A percentile compares a stretch with the other conserved stretches of the same genome.
Evolutionary conservation across 2,329 filamentous ascomycete species (phyloP).

Genomic region (Diaporthe nobilis): DNA sequence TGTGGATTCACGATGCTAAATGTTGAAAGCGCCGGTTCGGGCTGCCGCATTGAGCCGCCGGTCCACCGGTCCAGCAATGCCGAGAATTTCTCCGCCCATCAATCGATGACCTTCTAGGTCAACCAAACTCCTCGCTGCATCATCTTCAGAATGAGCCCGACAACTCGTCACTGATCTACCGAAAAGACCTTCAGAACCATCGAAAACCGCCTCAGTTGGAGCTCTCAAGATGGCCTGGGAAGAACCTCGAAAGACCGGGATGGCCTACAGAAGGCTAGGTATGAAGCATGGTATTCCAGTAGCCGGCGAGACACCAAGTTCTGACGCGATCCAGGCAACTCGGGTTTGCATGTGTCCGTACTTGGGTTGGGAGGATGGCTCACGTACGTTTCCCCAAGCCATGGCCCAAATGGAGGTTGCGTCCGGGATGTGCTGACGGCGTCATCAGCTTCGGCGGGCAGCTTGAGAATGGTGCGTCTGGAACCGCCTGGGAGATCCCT

Average conservation of each 20-base stretch:
- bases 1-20: slow-evolving; percentile 12
- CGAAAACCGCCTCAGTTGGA: background rate
- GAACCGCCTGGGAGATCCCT: background rate
- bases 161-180: background rate
- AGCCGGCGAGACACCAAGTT: background rate
- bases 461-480: slow-evolving; percentile 48
- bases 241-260: slow-evolving; percentile 61
- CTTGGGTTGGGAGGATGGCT: slow-evolving; percentile 81
- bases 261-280: slow-evolving; percentile 57
- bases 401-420: background rate
- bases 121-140: background rate
- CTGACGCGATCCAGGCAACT: slow-evolving; percentile 49
- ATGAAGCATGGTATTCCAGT: background rate
- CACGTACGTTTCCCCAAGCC: slow-evolving; percentile 67
- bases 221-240: slow-evolving; percentile 55
- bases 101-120: background rate
- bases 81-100: slow-evolving; percentile 41
- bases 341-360: slow-evolving; percentile 80
- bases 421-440: slow-evolving; percentile 36
- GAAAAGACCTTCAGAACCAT: background rate
- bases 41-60: slow-evolving; percentile 21
- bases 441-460: slow-evolving; percentile 49
- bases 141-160: background rate
- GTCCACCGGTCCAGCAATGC: slow-evolving; percentile 34
- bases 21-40: slow-evolving; percentile 8